Conservation (phyloP, 2,329 filamentous ascomycete genomes). For the Chlorencoelia australis region DNA sequence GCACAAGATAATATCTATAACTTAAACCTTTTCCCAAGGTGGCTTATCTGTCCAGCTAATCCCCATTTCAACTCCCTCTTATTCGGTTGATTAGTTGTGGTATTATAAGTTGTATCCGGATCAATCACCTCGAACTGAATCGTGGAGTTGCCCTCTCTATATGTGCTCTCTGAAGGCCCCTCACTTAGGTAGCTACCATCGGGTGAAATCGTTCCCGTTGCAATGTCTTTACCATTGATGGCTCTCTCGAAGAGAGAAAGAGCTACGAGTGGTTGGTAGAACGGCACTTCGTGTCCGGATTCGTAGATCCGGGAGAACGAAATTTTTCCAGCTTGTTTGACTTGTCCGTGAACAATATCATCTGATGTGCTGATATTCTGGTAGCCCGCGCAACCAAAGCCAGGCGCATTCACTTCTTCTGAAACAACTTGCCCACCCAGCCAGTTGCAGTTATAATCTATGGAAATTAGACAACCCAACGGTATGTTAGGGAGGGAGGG, state of each 20-base stretch:
- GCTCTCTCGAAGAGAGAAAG: slow-evolving; percentile 42
- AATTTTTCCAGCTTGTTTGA: slow-evolving; percentile 65
- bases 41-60: background rate
- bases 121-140: slow-evolving; percentile 35
- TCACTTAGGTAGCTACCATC: slow-evolving; percentile 18
- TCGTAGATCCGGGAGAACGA: slow-evolving; percentile 56
- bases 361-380: slow-evolving; percentile 57
- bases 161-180: slow-evolving; percentile 18
- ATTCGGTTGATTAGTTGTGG: slow-evolving; percentile 32
- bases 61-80: slow-evolving; percentile 5
- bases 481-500: slow-evolving; percentile 33
- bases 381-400: slow-evolving; percentile 55
- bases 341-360: slow-evolving; percentile 54
- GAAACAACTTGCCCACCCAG: slow-evolving; percentile 62
- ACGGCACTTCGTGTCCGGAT: slow-evolving; percentile 48
- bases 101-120: slow-evolving; percentile 38
- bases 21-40: slow-evolving; percentile 12
- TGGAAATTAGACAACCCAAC: slow-evolving; percentile 44
- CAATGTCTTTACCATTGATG: slow-evolving; percentile 39
- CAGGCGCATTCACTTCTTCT: slow-evolving; percentile 40
- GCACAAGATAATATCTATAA: too few species aligned
- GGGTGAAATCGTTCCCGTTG: slow-evolving; percentile 39
- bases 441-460: slow-evolving; percentile 52
- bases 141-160: slow-evolving; percentile 25
- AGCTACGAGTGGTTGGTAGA: slow-evolving; percentile 42